Evolutionary conservation across 2,329 filamentous ascomycete genomes (phyloP), one percentile per base, ranked within the genome.

Genomic region (Magnaporthales sp.): DNA sequence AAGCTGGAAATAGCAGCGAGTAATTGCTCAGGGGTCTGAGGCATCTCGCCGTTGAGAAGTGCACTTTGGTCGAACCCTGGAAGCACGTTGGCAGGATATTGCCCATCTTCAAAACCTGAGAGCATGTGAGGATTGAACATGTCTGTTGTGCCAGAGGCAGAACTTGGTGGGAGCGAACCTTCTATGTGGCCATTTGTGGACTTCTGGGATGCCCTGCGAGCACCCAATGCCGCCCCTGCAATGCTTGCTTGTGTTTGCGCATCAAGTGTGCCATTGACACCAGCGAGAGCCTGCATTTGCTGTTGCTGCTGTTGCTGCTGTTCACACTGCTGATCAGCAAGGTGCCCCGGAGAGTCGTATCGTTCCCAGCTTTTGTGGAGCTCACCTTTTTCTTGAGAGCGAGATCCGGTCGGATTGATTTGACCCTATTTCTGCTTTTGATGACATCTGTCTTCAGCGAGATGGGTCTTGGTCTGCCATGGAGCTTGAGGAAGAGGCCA

Each of bases 371-470:
- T 26, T 27, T 13, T 4, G 3, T 46, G 7, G 15, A 29, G 75
- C 79, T 74, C 80, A 92, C 92, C 89, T 96, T 96, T 79, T 93
- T 88, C 78, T 89, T 93, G 74, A 92, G 91, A 62, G 89, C 88
- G 69, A 91, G 86, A 73, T 93, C 91, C 9, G 91, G 87, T 66
- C 86, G 86, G 78, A 87, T 86, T 30, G 70, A 71, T 84, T 98
- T 98, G 72, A 98, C 94, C 70, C 95, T 89, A 80, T 99, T 99
- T 74, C 95, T 92, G 82, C 93, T 97, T 84, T 99, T 99, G 82
- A 99, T 99, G 72, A 98, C 94, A 82, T 99, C 95, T 63, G 95
- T 98, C 84, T 99, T 99, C 73, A 99, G 86, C 73, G 92, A 96
- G 77, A 97, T 97, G 72, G 95, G 95, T 67, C 95, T 89, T 68